Percentiles rank a stretch among this genome's conserved stretches.
phyloP scores from a whole-genome alignment of 805 yeast genomes.

The Cyberlindnera americana region DNA sequence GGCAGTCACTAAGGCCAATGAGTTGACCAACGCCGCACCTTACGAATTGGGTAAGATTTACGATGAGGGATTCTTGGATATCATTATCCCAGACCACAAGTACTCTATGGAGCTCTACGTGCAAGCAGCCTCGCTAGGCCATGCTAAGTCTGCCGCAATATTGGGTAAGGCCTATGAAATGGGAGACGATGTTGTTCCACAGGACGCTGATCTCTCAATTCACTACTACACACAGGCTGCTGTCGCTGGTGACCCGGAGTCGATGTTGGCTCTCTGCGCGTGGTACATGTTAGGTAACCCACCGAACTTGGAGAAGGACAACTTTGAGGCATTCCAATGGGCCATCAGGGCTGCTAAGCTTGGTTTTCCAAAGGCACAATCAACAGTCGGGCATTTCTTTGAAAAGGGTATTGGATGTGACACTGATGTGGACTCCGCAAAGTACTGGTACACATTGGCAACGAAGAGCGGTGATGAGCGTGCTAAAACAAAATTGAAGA shows the following conservation, averaged over 20 bases:
- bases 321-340: conserved; percentile 91
- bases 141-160: conserved; percentile 71
- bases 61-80: conserved; percentile 80
- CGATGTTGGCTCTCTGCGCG: conserved; percentile 93
- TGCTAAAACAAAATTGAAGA: conserved; percentile 39
- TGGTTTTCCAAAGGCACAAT: conserved; percentile 79
- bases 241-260: conserved; percentile 75
- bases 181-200: conserved; percentile 63
- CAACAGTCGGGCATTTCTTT: conserved; percentile 76
- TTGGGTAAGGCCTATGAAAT: conserved; percentile 83
- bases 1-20: conserved; percentile 81
- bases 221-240: conserved; percentile 95
- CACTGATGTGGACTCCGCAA: conserved; percentile 51
- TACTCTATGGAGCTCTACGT: conserved; percentile 85
- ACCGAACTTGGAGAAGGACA: conserved; percentile 74
- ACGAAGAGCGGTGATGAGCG: conserved; percentile 56
- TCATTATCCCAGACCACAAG: conserved; percentile 74
- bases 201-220: conserved; percentile 78
- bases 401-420: conserved; percentile 88
- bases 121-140: conserved; percentile 86
- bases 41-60: conserved; percentile 85
- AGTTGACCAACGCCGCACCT: conserved; percentile 88
- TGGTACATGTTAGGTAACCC: conserved; percentile 94
- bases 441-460: conserved; percentile 73
- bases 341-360: conserved; percentile 79